A percentile compares a stretch with the other conserved stretches of the same genome.
phyloP scores from a whole-genome alignment of 352 stramenopile species.

The Phytophthora idaei region DNA sequence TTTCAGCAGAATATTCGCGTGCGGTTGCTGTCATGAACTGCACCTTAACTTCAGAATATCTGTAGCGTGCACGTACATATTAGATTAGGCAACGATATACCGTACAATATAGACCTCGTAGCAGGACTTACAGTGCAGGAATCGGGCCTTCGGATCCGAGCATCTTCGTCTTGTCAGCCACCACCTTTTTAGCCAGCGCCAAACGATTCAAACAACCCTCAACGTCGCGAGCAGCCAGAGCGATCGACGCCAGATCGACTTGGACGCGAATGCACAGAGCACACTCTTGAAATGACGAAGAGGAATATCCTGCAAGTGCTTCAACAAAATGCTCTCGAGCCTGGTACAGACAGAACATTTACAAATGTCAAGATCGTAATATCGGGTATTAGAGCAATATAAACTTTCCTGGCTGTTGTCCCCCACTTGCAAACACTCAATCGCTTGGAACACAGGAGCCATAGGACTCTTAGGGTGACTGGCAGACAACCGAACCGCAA shows the following conservation, averaged over 20 bases:
- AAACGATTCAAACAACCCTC: constrained; percentile 67
- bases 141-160: constrained; percentile 47
- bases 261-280: constrained; percentile 62
- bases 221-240: constrained; percentile 52
- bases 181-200: constrained; percentile 42
- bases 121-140: constrained; percentile 45
- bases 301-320: constrained; percentile 59
- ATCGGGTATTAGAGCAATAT: not conserved
- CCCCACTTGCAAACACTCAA: constrained; percentile 31
- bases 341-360: constrained; percentile 26
- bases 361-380: constrained; percentile 3
- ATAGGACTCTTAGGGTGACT: constrained; percentile 56
- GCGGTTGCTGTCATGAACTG: constrained; percentile 66
- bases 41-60: constrained; percentile 60
- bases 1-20: constrained; percentile 51
- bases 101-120: not conserved
- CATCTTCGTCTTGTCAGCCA: constrained; percentile 48
- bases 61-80: constrained; percentile 17
- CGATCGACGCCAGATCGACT: constrained; percentile 54
- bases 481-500: constrained; percentile 33
- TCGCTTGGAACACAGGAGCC: constrained; percentile 51
- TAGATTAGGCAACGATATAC: constrained; percentile 17
- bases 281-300: constrained; percentile 73
- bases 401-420: constrained; percentile 37
- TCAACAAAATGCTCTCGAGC: constrained; percentile 56